Percentiles rank a stretch among this genome's conserved stretches.
phyloP scores from a whole-genome alignment of 2,329 filamentous ascomycete genomes.

The Talaromyces sp. region DNA sequence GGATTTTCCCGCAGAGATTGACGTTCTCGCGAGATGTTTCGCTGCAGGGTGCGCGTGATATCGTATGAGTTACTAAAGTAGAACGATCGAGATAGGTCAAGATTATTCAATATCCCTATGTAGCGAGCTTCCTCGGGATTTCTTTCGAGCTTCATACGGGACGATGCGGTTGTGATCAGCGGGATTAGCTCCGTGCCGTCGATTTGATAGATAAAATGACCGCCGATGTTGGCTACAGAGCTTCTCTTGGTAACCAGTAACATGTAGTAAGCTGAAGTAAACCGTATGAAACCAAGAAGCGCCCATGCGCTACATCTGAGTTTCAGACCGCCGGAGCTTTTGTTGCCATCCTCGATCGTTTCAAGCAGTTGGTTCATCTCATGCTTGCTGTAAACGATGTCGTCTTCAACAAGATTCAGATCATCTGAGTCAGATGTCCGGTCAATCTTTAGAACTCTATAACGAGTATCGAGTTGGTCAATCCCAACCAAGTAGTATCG shows the following conservation, averaged over 20 bases:
- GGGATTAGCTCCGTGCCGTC: slow-evolving; percentile 91
- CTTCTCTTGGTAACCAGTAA: slow-evolving; percentile 92
- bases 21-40: slow-evolving; percentile 83
- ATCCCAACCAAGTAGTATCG: slow-evolving; percentile 93
- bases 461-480: slow-evolving; percentile 83
- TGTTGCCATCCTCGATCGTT: slow-evolving; percentile 93
- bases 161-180: slow-evolving; percentile 66
- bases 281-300: slow-evolving; percentile 88
- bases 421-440: slow-evolving; percentile 76
- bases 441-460: slow-evolving; percentile 92
- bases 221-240: slow-evolving; percentile 92
- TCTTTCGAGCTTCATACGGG: slow-evolving; percentile 71
- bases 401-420: slow-evolving; percentile 84
- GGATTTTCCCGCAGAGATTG: slow-evolving; percentile 64
- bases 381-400: slow-evolving; percentile 85
- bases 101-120: slow-evolving; percentile 79
- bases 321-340: slow-evolving; percentile 81
- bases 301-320: slow-evolving; percentile 91
- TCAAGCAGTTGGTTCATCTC: slow-evolving; percentile 93
- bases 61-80: slow-evolving; percentile 99
- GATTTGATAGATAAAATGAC: slow-evolving; percentile 93
- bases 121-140: slow-evolving; percentile 90
- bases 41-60: slow-evolving; percentile 84
- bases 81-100: slow-evolving; percentile 87
- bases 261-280: slow-evolving; percentile 97